Base-by-base conservation (phyloP, 208 protist genomes). In the Angomonas ambiguus region DNA sequence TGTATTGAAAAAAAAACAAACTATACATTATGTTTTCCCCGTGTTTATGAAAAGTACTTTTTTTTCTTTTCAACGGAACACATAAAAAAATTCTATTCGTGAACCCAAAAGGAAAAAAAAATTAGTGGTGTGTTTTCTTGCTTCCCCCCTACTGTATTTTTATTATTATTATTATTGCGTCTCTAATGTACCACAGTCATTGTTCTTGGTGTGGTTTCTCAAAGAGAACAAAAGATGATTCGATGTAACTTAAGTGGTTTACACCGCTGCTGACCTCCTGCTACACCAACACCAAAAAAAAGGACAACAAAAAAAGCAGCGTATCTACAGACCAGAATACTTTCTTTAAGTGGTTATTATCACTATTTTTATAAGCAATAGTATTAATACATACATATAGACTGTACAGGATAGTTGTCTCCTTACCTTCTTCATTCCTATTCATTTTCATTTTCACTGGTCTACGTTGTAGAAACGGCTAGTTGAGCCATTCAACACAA, bases 231-330 rank as follows among this genome's bases (percentile, higher is more conserved):
- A n/a, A n/a, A n/a, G n/a, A n/a, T n/a, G n/a, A n/a, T n/a, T n/a
- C n/a, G n/a, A n/a, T n/a, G n/a, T n/a, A n/a, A n/a, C n/a, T n/a
- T n/a, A n/a, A n/a, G n/a, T n/a, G n/a, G n/a, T n/a, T n/a, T n/a
- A n/a, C n/a, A n/a, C n/a, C n/a, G n/a, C n/a, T n/a, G n/a, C n/a
- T n/a, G n/a, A n/a, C n/a, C n/a, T n/a, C n/a, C n/a, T n/a, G n/a
- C n/a, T n/a, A n/a, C n/a, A n/a, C n/a, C 22, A 48, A 13, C n/a
- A 30, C 34, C 27, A 71, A 59, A 75, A 62, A 60, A 48, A 64
- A 70, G 59, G 28, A 71, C 3, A 71, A 24, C 42, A 42, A 63
- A 48, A 63, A 24, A 63, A 48, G 51, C 16, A n/a, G 34, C 25
- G 31, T 16, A 34, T 16, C 24, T 31, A 65, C 51, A 65, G 8